A percentile compares a stretch with the other conserved stretches of the same genome.
Conservation (phyloP, 2,329 filamentous ascomycete species). For the Chaetomiaceae sp. region DNA sequence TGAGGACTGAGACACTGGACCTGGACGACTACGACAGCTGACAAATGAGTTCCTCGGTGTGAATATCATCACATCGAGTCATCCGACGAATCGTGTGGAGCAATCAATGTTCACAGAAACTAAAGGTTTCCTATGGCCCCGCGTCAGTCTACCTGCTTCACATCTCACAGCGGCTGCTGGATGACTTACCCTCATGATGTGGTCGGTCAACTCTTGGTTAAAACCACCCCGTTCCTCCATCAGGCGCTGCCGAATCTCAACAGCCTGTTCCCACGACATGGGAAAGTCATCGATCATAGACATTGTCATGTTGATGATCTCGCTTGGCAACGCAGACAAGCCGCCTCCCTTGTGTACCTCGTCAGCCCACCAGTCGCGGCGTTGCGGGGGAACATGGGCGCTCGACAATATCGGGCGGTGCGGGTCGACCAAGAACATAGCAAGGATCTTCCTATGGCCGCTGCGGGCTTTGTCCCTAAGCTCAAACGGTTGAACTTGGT, state of each 20-base stretch:
- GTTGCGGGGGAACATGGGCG: conserved; percentile 16
- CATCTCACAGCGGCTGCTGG: background rate
- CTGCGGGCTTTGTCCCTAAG: conserved; percentile 48
- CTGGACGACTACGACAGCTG: no score
- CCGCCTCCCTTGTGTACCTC: conserved; percentile 7
- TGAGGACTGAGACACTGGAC: no score
- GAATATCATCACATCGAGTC: no score
- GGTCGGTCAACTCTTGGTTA: background rate
- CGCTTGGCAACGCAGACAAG: conserved; percentile 23
- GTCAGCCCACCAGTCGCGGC: conserved; percentile 20
- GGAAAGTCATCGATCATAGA: conserved; percentile 24
- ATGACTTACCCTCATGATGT: background rate
- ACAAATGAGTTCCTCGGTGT: no score
- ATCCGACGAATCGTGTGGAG: no score
- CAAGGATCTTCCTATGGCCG: conserved; percentile 57
- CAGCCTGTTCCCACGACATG: conserved; percentile 28
- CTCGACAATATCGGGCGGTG: conserved; percentile 43
- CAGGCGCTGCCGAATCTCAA: conserved; percentile 20
- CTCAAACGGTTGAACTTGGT: conserved; percentile 48
- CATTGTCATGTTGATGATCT: conserved; percentile 28
- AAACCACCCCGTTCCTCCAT: conserved; percentile 25
- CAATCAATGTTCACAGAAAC: conserved; percentile 2
- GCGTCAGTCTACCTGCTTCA: background rate
- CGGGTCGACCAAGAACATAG: conserved; percentile 59
- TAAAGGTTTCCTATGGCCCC: background rate